phyloP scores from a whole-genome alignment of 2,329 filamentous ascomycete species.

The Teratosphaeria pseudoeucalypti region DNA sequence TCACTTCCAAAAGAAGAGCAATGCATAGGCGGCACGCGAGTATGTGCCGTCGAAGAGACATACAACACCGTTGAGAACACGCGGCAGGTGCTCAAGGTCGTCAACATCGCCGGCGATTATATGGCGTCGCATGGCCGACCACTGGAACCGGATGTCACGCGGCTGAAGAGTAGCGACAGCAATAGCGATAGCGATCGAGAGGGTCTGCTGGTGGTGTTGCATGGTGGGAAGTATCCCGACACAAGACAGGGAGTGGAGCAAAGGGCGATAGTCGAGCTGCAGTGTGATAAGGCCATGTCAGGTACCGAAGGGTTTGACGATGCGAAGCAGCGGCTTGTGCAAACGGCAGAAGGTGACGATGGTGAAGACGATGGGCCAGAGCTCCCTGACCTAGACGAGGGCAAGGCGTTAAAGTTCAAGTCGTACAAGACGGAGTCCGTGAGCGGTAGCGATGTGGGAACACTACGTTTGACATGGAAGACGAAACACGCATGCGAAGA shows the following conservation, averaged over 20 bases:
- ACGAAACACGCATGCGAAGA: conserved; percentile 78
- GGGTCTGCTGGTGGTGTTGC: conserved; percentile 60
- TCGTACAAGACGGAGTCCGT: conserved; percentile 56
- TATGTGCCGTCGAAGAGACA: conserved; percentile 62
- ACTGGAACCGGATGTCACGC: conserved; percentile 56
- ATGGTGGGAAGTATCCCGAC: conserved; percentile 45
- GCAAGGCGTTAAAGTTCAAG: conserved; percentile 62
- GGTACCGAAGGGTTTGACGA: conserved; percentile 62
- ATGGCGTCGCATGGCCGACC: conserved; percentile 45
- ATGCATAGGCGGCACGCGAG: conserved; percentile 57
- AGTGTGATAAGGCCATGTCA: conserved; percentile 63
- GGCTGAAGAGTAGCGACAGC: conserved; percentile 55
- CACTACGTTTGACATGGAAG: conserved; percentile 70
- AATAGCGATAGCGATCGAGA: conserved; percentile 57
- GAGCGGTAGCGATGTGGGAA: conserved; percentile 40
- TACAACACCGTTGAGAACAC: conserved; percentile 33
- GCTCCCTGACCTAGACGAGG: conserved; percentile 36
- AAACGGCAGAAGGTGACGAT: conserved; percentile 16
- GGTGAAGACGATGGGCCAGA: conserved; percentile 25
- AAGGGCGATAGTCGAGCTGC: conserved; percentile 71
- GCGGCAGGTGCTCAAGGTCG: conserved; percentile 35
- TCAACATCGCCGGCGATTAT: conserved; percentile 67
- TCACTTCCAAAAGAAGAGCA: conserved; percentile 44
- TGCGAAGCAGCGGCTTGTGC: conserved; percentile 12
- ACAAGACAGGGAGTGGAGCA: conserved; percentile 47